A percentile compares a stretch with the other conserved stretches of the same genome.
Conservation (phyloP, 805 yeast species). For the Ogataea nakhonphanomensis region DNA sequence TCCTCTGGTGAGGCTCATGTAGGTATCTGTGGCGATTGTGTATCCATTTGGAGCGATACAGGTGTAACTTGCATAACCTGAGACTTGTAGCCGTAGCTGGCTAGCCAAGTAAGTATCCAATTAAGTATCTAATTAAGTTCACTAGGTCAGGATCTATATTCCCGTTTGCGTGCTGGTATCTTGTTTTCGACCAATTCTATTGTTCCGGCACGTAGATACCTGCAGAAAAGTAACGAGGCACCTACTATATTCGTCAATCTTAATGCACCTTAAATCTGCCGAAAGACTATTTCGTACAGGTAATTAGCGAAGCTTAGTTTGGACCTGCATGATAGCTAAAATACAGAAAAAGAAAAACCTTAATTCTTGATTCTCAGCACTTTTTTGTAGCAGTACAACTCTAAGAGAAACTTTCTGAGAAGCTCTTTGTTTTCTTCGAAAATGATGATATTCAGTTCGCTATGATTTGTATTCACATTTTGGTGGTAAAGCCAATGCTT, state of each 20-base stretch:
- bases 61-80: too few species aligned
- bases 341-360: neutral
- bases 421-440: constrained; percentile 12
- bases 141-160: too few species aligned
- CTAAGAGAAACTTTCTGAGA: constrained; percentile 12
- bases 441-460: neutral
- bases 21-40: too few species aligned
- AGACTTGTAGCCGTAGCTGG: too few species aligned
- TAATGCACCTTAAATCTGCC: constrained; percentile 4
- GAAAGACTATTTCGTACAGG: constrained; percentile 3
- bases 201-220: neutral
- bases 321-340: constrained; percentile 1
- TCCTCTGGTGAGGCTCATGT: too few species aligned
- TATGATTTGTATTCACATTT: constrained; percentile 6
- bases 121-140: too few species aligned
- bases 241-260: neutral
- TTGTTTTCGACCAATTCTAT: too few species aligned
- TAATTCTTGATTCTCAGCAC: constrained; percentile 8
- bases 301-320: constrained; percentile 2
- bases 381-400: constrained; percentile 15
- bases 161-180: too few species aligned
- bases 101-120: too few species aligned
- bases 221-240: neutral
- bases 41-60: too few species aligned
- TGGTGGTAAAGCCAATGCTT: constrained; percentile 20